A percentile compares a stretch with the other conserved stretches of the same genome.
Evolutionary conservation across 495 filamentous ascomycete genomes (phyloP).

Genomic region (Aspergillus mulundensis): DNA sequence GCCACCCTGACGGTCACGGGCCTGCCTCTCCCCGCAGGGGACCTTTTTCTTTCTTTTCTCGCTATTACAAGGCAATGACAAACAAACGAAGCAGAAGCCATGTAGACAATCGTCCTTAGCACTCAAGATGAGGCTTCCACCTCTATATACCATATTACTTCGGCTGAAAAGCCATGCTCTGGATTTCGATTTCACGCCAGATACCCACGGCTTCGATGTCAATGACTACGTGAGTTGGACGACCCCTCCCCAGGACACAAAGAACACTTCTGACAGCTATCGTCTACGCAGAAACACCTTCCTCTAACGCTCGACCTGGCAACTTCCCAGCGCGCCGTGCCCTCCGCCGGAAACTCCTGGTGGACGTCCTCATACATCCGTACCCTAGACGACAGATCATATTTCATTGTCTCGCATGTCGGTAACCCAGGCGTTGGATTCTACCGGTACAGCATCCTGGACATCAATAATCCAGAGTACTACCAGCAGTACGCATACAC

Average conservation of each 20-base stretch:
- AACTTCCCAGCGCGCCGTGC: neutral
- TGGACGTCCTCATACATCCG: conserved; percentile 6
- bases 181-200: neutral
- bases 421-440: too few relatives aligned
- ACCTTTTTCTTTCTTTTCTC: too few relatives aligned
- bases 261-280: neutral
- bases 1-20: too few relatives aligned
- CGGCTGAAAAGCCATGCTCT: neutral
- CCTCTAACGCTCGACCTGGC: neutral
- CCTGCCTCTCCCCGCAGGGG: too few relatives aligned
- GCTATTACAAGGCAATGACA: too few relatives aligned
- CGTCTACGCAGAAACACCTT: neutral
- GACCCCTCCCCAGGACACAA: neutral
- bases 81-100: too few relatives aligned
- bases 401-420: conserved; percentile 1
- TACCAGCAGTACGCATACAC: neutral
- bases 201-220: neutral
- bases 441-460: conserved; percentile 1
- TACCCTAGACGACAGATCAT: neutral
- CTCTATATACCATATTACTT: too few relatives aligned
- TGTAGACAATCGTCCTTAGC: too few relatives aligned
- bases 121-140: too few relatives aligned
- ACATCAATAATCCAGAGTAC: conserved; percentile 1
- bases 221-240: neutral
- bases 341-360: conserved; percentile 2